phyloP scores from a whole-genome alignment of 768 basidiomycete genomes.

The Tricholomella constricta region DNA sequence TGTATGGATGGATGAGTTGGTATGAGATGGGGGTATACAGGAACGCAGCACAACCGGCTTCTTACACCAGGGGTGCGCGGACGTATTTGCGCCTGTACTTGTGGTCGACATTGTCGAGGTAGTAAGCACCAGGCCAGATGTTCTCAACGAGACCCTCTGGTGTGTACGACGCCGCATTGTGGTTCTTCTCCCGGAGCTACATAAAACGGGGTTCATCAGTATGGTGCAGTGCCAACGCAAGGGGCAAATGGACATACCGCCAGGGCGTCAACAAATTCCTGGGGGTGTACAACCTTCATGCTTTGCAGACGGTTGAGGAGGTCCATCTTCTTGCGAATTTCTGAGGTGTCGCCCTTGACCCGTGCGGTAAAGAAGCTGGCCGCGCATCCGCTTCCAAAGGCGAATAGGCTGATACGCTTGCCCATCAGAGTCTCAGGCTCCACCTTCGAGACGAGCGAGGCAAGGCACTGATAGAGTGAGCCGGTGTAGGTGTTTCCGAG shows the following conservation, averaged over 20 bases:
- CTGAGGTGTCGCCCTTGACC: conserved; percentile 84
- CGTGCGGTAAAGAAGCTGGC: conserved; percentile 88
- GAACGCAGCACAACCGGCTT: not conserved
- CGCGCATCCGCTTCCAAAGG: conserved; percentile 97
- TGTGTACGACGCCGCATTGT: conserved; percentile 83
- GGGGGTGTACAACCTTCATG: conserved; percentile 91
- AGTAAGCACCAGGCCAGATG: conserved; percentile 93
- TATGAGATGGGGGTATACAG: conserved; percentile 17
- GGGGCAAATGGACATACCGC: conserved; percentile 44
- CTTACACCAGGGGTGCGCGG: conserved; percentile 43
- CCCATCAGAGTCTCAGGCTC: conserved; percentile 68
- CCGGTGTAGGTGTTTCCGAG: conserved; percentile 99
- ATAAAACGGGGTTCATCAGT: not conserved
- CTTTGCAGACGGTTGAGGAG: conserved; percentile 72
- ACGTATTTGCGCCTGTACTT: conserved; percentile 92
- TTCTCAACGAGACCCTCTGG: conserved; percentile 88
- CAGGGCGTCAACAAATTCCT: conserved; percentile 88
- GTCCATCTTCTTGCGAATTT: conserved; percentile 82
- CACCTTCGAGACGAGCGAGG: conserved; percentile 77
- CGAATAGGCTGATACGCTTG: conserved; percentile 92
- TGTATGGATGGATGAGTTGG: conserved; percentile 7
- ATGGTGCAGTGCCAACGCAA: too few relatives aligned
- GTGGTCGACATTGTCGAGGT: conserved; percentile 86
- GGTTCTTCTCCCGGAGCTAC: conserved; percentile 96
- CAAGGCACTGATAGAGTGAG: conserved; percentile 91